phyloP scores from a whole-genome alignment of 768 basidiomycete species.

The Boletus tomentosulus region DNA sequence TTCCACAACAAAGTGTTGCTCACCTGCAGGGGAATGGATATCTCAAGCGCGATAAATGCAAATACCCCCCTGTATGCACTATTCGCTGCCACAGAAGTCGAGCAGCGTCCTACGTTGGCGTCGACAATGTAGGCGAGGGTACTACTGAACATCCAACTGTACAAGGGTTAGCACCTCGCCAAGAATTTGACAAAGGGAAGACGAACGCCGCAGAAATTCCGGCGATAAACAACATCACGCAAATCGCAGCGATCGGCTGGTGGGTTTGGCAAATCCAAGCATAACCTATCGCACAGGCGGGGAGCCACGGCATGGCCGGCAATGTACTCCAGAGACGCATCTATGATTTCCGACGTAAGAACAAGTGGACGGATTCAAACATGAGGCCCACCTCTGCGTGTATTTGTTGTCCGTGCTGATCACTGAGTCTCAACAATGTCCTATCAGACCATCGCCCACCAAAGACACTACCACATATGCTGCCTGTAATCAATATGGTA shows the following conservation, averaged over 20 bases:
- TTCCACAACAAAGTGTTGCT: background rate
- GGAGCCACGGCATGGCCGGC: constrained; percentile 46
- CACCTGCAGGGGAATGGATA: constrained; percentile 68
- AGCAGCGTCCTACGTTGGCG: constrained; percentile 76
- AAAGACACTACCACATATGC: constrained; percentile 47
- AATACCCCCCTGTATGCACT: constrained; percentile 66
- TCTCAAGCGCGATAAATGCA: constrained; percentile 68
- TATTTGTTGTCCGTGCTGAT: no score
- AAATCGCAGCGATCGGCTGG: constrained; percentile 63
- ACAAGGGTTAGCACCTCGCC: background rate
- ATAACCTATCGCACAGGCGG: constrained; percentile 61
- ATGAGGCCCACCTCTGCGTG: no score
- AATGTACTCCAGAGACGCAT: constrained; percentile 67
- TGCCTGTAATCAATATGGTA: constrained; percentile 28
- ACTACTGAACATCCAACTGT: constrained; percentile 58
- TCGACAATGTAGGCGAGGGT: constrained; percentile 86
- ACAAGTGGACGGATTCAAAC: no score
- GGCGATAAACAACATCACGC: constrained; percentile 66
- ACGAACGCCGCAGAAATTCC: constrained; percentile 71
- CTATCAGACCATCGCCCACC: constrained; percentile 60
- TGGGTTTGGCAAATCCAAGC: constrained; percentile 72
- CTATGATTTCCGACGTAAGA: no score
- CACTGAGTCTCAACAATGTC: no score
- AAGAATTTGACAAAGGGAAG: background rate
- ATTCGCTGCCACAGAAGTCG: constrained; percentile 73